Evolutionary conservation across 129 eudicot genomes (phyloP).

Genomic region (carrot (Daucus carota)): DH1_v3.0 NC_030388.2:23169501-23170000

Average conservation of each 20-base stretch:
- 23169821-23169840: background rate
- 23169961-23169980: background rate
- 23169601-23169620: background rate
- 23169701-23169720: background rate
- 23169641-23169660: background rate
- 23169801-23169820: background rate
- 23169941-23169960: background rate
- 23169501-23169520: conserved; percentile 3
- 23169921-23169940: conserved; percentile 2
- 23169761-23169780: background rate
- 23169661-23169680: background rate
- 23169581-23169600: background rate
- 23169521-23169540: background rate
- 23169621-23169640: background rate
- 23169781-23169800: background rate
- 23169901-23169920: background rate
- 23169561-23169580: background rate
- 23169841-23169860: background rate
- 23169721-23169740: background rate
- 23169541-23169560: background rate
- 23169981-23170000: conserved; percentile 1
- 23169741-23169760: background rate
- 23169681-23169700: conserved; percentile 2
- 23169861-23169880: background rate
- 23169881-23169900: background rate